Conservation (phyloP, 768 basidiomycete genomes). For the Roridomyces roridus region DNA sequence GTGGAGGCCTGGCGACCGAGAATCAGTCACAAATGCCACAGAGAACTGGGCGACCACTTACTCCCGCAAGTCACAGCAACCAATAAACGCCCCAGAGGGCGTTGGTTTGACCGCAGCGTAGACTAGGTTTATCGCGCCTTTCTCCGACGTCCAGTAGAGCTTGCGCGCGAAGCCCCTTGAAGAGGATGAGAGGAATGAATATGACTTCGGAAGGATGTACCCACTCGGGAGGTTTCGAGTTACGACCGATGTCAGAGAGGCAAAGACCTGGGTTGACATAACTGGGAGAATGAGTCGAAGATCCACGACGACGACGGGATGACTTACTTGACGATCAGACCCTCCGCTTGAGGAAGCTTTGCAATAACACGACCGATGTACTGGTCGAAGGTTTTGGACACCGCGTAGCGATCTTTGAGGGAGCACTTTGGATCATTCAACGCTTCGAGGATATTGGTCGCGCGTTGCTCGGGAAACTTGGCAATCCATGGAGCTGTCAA, state of each 20-base stretch:
- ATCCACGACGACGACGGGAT: too few species aligned
- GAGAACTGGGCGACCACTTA: neutral
- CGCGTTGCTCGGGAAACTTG: neutral
- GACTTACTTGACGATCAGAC: conserved; percentile 18
- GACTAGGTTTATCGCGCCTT: conserved; percentile 8
- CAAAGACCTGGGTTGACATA: conserved; percentile 5
- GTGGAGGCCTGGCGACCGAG: neutral
- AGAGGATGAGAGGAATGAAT: neutral
- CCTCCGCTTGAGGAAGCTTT: neutral
- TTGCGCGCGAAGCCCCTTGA: too few species aligned
- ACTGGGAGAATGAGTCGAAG: neutral
- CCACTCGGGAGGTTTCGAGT: neutral
- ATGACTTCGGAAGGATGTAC: neutral
- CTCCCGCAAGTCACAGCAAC: neutral
- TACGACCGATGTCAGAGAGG: neutral
- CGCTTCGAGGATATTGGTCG: conserved; percentile 1
- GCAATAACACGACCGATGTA: conserved; percentile 7
- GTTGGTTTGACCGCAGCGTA: conserved; percentile 6
- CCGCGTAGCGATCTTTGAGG: neutral
- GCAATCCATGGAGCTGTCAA: neutral
- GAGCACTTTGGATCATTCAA: conserved; percentile 3
- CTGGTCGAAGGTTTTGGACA: conserved; percentile 7
- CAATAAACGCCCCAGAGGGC: conserved; percentile 6
- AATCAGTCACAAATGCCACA: too few species aligned
- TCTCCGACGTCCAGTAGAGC: neutral